Conservation (phyloP, 352 stramenopile genomes). For the Pythium brachiatum region DNA sequence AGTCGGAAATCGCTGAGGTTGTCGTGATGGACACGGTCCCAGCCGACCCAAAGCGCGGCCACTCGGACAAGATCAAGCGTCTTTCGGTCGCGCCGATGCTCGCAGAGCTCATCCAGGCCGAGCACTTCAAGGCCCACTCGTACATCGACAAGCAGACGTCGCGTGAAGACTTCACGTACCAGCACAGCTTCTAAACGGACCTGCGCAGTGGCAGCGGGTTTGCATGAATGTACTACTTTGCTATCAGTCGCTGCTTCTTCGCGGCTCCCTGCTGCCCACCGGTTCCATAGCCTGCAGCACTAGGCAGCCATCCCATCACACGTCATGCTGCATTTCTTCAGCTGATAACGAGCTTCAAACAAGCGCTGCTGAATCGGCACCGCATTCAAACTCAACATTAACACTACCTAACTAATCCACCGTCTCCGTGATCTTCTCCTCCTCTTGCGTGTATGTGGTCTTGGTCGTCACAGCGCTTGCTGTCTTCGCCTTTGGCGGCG, state of each 20-base stretch:
- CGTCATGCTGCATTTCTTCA: too few relatives aligned
- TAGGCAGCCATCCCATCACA: too few relatives aligned
- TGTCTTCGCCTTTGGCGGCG: conserved; percentile 3
- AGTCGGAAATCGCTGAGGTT: conserved; percentile 79
- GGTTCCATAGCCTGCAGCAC: too few relatives aligned
- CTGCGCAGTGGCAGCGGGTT: not conserved
- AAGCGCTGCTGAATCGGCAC: too few relatives aligned
- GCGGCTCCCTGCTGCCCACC: not conserved
- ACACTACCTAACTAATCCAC: conserved; percentile 1
- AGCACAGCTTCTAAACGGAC: conserved; percentile 68
- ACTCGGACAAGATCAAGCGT: conserved; percentile 87
- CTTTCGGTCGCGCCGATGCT: conserved; percentile 87
- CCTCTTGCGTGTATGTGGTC: not conserved
- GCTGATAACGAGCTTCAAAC: too few relatives aligned
- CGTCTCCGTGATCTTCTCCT: not conserved
- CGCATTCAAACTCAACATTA: too few relatives aligned
- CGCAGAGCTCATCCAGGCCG: conserved; percentile 88
- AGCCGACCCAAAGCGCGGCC: conserved; percentile 43
- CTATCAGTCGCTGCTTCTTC: not conserved
- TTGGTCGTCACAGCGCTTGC: conserved; percentile 1
- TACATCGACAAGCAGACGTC: conserved; percentile 87
- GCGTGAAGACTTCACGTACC: conserved; percentile 83
- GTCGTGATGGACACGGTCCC: conserved; percentile 91
- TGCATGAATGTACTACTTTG: not conserved
- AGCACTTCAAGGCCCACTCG: conserved; percentile 89